phyloP scores from a whole-genome alignment of 169 alveolate genomes.

The Plasmodium yoelii region DNA sequence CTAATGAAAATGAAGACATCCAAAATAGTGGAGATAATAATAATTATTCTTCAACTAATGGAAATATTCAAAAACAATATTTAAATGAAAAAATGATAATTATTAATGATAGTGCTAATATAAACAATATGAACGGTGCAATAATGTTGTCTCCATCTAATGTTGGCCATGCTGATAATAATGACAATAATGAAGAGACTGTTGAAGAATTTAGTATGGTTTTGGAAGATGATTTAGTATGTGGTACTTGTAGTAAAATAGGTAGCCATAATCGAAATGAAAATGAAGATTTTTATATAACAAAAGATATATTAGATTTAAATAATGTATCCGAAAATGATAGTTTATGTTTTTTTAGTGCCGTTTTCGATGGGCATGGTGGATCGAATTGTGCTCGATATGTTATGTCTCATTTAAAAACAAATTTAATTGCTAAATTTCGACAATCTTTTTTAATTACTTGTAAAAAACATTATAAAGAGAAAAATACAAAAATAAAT shows the following conservation, averaged over 20 bases:
- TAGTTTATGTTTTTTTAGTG: slow-evolving; percentile 87
- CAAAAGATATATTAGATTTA: slow-evolving; percentile 84
- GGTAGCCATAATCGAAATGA: slow-evolving; percentile 78
- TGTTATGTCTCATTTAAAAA: slow-evolving; percentile 85
- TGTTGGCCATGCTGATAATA: background rate
- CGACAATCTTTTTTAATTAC: slow-evolving; percentile 81
- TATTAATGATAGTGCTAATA: no score
- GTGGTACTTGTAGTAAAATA: slow-evolving; percentile 80
- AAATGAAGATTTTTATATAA: slow-evolving; percentile 84
- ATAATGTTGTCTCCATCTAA: background rate
- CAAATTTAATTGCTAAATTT: slow-evolving; percentile 84
- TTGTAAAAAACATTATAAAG: slow-evolving; percentile 73
- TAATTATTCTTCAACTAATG: background rate
- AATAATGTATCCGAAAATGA: slow-evolving; percentile 81
- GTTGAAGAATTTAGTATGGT: slow-evolving; percentile 79
- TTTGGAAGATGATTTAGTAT: slow-evolving; percentile 81
- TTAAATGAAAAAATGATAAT: no score
- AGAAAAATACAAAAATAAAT: slow-evolving; percentile 70
- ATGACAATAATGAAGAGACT: slow-evolving; percentile 39
- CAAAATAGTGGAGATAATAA: background rate
- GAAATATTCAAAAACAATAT: background rate
- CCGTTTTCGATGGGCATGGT: slow-evolving; percentile 89
- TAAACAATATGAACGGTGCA: no score
- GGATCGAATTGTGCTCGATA: slow-evolving; percentile 89
- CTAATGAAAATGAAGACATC: background rate